These are phyloP conservation scores for Epichloe hybrida DNA, from an alignment of 2,329 filamentous ascomycete species.

Conservation along the genomic window DNA sequence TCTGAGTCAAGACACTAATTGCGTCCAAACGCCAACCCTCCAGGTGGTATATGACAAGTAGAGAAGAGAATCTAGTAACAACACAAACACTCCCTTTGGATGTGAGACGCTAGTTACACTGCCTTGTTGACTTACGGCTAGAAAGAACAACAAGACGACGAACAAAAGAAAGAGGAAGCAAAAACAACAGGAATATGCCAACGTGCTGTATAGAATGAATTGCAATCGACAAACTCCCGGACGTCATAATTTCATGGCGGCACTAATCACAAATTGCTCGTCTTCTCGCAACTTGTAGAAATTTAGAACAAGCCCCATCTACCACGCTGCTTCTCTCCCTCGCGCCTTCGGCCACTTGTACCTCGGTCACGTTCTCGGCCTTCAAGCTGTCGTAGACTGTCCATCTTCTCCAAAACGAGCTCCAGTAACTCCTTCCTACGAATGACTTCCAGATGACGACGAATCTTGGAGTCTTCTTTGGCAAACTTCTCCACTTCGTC, in stretches of 20 bases:
- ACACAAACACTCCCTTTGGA: too few relatives aligned
- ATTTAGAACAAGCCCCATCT: slow-evolving; percentile 37
- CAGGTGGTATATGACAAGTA: background rate
- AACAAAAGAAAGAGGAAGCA: background rate
- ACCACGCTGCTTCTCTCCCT: slow-evolving; percentile 27
- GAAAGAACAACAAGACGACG: background rate
- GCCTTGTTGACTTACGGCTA: too few relatives aligned
- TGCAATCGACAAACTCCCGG: background rate
- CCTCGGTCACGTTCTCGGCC: slow-evolving; percentile 49
- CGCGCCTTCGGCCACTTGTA: slow-evolving; percentile 9
- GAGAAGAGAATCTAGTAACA: background rate
- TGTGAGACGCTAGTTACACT: too few relatives aligned
- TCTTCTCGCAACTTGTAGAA: background rate
- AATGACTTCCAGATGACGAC: slow-evolving; percentile 82
- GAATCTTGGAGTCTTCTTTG: slow-evolving; percentile 81
- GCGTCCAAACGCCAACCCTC: background rate
- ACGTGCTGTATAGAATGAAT: background rate
- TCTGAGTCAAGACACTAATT: background rate
- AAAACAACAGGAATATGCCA: background rate
- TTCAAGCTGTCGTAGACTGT: slow-evolving; percentile 74
- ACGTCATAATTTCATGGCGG: background rate
- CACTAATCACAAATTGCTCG: background rate
- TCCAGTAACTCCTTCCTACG: slow-evolving; percentile 84
- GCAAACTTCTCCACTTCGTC: slow-evolving; percentile 83
- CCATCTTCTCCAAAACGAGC: slow-evolving; percentile 90